Base-by-base conservation (phyloP, 768 basidiomycete genomes). In the Boletellus emodensis region DNA sequence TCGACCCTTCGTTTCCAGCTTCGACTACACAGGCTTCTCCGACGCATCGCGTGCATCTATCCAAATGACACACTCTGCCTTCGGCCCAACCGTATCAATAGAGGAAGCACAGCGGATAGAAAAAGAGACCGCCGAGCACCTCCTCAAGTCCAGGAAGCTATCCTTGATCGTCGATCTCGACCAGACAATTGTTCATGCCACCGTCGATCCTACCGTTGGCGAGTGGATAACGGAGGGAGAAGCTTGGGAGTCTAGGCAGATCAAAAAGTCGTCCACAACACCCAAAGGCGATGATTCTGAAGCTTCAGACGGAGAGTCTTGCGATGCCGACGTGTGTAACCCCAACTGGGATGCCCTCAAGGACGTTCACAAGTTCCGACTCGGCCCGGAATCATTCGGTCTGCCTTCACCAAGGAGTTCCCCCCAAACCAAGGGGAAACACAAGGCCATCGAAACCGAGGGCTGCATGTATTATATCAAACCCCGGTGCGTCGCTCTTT, bases 401-500 rank as follows among this genome's bases (percentile, higher is more conserved):
- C 66, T 80, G 59, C 46, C 75, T 68, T 36, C 71, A 68, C 57
- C 67, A 32, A 72, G 76, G 30, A 66, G 69, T 30, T 53, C 65
- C 46, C 60, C 61, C 53, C 75, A 67, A 63, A 66, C 61, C 44
- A 83, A 81, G 62, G 82, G 78, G n/a, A 84, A 83, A 67, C 75
- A 75, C 41, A 85, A 80, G 66, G 67, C 71, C 54, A 76, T 87
- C 3, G 85, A 87, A 59, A 84, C 76, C 44, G 88, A 90, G 43
- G 90, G 90, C 0, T 92, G 91, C 60, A 88, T 91, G 80, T 98
- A 98, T 69, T 99, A 95, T 68, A 91, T 98, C 67, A 99, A 99
- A 69, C 93, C 94, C 53, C 81, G 95, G 95, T 95, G 61, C 52
- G 84, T 65, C 44, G 26, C 41, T 40, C 12, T 22, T 30, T 40